Conservation (phyloP, 371 early-diverging fungal genomes). For the Nosema muscidifuracis region DNA sequence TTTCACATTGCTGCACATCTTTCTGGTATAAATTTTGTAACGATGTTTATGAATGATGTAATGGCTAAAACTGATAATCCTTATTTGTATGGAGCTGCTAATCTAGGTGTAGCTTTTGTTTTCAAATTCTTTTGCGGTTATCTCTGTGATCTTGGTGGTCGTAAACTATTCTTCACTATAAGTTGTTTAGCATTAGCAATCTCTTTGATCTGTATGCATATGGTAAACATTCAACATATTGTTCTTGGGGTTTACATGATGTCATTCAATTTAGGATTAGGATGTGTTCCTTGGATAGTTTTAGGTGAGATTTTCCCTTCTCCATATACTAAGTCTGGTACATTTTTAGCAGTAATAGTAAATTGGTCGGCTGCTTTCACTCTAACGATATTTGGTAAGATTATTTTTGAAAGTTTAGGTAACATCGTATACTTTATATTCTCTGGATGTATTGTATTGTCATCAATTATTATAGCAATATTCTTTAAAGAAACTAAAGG, state of each 20-base stretch:
- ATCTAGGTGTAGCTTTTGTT: conserved; percentile 46
- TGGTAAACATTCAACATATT: conserved; percentile 65
- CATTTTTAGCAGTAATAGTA: conserved; percentile 8
- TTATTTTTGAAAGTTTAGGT: too few relatives aligned
- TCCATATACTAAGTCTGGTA: conserved; percentile 20
- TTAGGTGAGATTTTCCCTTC: conserved; percentile 72
- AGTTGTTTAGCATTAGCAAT: too few relatives aligned
- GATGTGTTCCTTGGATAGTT: conserved; percentile 67
- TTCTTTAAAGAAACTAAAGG: too few relatives aligned
- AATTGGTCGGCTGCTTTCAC: conserved; percentile 36
- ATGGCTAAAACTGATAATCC: neutral
- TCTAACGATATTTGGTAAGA: neutral
- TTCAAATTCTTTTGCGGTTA: conserved; percentile 65
- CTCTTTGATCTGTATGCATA: conserved; percentile 67
- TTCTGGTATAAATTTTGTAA: conserved; percentile 76
- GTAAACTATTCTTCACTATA: conserved; percentile 69
- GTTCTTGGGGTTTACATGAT: conserved; percentile 71
- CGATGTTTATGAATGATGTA: conserved; percentile 68
- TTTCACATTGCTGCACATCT: conserved; percentile 72
- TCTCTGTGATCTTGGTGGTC: conserved; percentile 72
- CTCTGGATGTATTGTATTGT: too few relatives aligned
- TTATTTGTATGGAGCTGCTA: neutral
- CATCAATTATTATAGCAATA: too few relatives aligned
- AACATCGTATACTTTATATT: too few relatives aligned
- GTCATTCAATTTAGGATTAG: conserved; percentile 72